phyloP scores from a whole-genome alignment of 495 filamentous ascomycete species.

The Talaromyces stipitatus region DNA sequence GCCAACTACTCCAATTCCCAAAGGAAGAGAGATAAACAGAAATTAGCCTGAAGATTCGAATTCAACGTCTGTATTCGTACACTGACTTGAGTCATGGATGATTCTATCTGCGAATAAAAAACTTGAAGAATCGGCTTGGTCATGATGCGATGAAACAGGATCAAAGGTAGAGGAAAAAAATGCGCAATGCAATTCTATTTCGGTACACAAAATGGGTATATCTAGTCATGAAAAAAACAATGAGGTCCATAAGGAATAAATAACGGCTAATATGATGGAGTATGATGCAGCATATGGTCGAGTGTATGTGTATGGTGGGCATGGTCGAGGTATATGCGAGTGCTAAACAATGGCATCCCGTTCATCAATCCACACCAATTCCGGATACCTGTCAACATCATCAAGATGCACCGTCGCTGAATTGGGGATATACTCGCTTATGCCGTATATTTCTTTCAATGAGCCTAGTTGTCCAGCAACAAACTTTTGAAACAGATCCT shows the following conservation, averaged over 20 bases:
- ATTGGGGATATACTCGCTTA: conserved; percentile 17
- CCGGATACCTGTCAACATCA: conserved; percentile 9
- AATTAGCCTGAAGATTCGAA: neutral
- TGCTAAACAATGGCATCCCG: conserved; percentile 2
- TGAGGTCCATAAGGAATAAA: neutral
- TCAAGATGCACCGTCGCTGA: conserved; percentile 10
- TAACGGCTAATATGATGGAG: neutral
- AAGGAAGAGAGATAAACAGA: neutral
- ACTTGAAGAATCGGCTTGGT: neutral
- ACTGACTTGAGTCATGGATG: neutral
- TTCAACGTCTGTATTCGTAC: neutral
- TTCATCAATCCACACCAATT: conserved; percentile 6
- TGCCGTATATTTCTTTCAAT: conserved; percentile 14
- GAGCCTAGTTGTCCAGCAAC: conserved; percentile 10
- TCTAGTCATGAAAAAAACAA: conserved; percentile 1
- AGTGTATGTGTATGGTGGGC: neutral
- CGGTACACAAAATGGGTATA: conserved; percentile 5
- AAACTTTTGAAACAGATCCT: conserved; percentile 11
- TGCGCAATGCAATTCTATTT: conserved; percentile 4
- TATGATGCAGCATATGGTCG: neutral
- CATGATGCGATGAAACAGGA: neutral
- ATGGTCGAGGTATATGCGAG: neutral
- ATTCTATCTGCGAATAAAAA: neutral
- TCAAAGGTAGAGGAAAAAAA: neutral
- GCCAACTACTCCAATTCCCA: too few species aligned